Percentiles rank a stretch among this genome's conserved stretches.
Conservation (phyloP, 257 asterid genomes). For the Linaria vulgaris region DNA sequence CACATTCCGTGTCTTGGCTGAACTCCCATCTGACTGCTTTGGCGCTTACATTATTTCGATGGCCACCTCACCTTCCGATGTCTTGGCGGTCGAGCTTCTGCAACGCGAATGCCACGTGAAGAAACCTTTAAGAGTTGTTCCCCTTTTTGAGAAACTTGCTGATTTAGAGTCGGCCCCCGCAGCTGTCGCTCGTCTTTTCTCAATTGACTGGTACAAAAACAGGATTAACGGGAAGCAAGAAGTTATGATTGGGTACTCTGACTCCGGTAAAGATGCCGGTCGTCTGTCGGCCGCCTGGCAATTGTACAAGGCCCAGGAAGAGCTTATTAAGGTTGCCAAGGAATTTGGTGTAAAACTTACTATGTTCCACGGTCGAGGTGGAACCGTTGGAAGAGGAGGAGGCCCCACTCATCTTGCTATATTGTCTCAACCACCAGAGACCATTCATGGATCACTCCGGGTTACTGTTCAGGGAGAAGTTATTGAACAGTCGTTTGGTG, state of each 20-base stretch:
- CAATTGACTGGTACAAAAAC: constrained; percentile 58
- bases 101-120: constrained; percentile 68
- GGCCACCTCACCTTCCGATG: constrained; percentile 70
- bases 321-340: constrained; percentile 58
- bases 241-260: constrained; percentile 77
- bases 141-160: constrained; percentile 59
- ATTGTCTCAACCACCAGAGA: constrained; percentile 70
- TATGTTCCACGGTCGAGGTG: constrained; percentile 74
- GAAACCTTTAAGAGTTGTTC: constrained; percentile 55
- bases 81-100: constrained; percentile 62
- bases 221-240: constrained; percentile 63
- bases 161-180: constrained; percentile 68
- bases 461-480: constrained; percentile 78
- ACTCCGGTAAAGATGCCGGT: constrained; percentile 73
- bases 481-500: constrained; percentile 64
- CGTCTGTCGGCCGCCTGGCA: constrained; percentile 69
- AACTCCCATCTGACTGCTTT: constrained; percentile 65
- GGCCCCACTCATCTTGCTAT: constrained; percentile 73
- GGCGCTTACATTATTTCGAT: constrained; percentile 75
- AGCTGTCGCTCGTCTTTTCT: constrained; percentile 59
- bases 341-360: constrained; percentile 58
- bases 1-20: constrained; percentile 54
- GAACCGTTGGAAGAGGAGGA: constrained; percentile 72
- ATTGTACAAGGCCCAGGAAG: constrained; percentile 71
- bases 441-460: constrained; percentile 60